Evolutionary conservation across 2,329 filamentous ascomycete species (phyloP).

Genomic region (Trichoderma polysporum): DNA sequence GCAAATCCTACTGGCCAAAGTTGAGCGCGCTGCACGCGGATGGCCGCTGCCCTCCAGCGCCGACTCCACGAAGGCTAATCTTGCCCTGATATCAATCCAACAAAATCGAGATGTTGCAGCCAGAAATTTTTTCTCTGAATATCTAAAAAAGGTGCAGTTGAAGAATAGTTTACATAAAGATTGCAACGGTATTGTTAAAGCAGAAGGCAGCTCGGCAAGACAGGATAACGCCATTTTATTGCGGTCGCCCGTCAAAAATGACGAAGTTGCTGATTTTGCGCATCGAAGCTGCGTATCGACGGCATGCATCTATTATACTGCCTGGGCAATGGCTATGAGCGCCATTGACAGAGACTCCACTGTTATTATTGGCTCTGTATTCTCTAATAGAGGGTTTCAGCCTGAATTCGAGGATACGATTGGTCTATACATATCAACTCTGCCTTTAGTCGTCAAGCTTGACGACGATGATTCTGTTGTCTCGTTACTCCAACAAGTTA

Average conservation of each 20-base stretch:
- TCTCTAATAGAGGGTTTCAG: constrained; percentile 11
- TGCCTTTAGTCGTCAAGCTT: constrained; percentile 13
- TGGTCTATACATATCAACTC: constrained; percentile 14
- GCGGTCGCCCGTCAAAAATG: background rate
- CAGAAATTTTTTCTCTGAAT: background rate
- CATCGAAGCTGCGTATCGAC: background rate
- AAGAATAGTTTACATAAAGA: background rate
- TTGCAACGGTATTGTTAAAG: background rate
- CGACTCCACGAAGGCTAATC: background rate
- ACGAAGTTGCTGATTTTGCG: constrained; percentile 4
- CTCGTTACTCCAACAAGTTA: background rate
- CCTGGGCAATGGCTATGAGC: constrained; percentile 19
- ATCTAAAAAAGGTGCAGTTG: background rate
- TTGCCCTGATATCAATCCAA: background rate
- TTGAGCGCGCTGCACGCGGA: constrained; percentile 2
- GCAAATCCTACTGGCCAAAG: background rate
- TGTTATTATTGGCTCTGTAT: constrained; percentile 2
- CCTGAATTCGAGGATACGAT: constrained; percentile 4
- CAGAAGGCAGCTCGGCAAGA: background rate
- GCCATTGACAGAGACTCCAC: background rate
- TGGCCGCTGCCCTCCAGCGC: background rate
- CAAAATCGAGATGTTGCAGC: background rate
- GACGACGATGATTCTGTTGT: background rate
- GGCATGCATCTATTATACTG: constrained; percentile 17
- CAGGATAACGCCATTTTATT: background rate